These are phyloP conservation scores for Jackrogersella multiformis DNA, from an alignment of 495 filamentous ascomycete species.

Conservation along the genomic window DNA sequence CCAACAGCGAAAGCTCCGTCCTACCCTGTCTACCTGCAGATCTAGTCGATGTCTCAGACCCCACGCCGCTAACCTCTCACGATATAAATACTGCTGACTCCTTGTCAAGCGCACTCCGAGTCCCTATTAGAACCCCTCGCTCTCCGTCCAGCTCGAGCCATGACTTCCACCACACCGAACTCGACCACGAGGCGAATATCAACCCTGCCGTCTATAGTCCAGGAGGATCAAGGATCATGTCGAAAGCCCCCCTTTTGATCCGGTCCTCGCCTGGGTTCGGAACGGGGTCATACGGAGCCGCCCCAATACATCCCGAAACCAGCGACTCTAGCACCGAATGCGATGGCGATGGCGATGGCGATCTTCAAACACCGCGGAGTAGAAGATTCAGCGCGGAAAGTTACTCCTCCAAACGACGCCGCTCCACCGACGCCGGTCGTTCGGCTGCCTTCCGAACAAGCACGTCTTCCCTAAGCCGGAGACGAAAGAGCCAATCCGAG, in stretches of 20 bases:
- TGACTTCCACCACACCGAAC: constrained; percentile 33
- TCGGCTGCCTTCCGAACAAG: constrained; percentile 27
- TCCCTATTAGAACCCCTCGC: constrained; percentile 23
- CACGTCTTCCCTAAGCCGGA: constrained; percentile 37
- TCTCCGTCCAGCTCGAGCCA: constrained; percentile 40
- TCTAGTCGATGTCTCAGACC: constrained; percentile 21
- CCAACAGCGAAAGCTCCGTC: constrained; percentile 29
- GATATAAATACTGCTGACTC: constrained; percentile 37
- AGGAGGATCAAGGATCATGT: constrained; percentile 56
- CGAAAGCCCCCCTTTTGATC: constrained; percentile 63
- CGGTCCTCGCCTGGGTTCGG: constrained; percentile 66
- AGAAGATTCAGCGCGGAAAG: constrained; percentile 28
- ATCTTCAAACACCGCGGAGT: neutral
- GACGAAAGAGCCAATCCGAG: constrained; percentile 47
- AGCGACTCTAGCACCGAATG: constrained; percentile 27
- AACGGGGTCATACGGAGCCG: constrained; percentile 39
- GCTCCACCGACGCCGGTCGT: constrained; percentile 28
- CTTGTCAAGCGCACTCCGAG: constrained; percentile 5
- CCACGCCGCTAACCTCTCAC: constrained; percentile 33
- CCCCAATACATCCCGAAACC: constrained; percentile 31
- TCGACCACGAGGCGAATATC: constrained; percentile 34
- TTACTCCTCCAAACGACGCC: constrained; percentile 24
- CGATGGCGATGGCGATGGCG: no score
- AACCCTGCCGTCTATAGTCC: constrained; percentile 31
- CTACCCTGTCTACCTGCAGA: constrained; percentile 22